These are phyloP conservation scores for Zizania latifolia DNA, from an alignment of 176 grass and related monocot species.

Conservation along the genomic window DNA sequence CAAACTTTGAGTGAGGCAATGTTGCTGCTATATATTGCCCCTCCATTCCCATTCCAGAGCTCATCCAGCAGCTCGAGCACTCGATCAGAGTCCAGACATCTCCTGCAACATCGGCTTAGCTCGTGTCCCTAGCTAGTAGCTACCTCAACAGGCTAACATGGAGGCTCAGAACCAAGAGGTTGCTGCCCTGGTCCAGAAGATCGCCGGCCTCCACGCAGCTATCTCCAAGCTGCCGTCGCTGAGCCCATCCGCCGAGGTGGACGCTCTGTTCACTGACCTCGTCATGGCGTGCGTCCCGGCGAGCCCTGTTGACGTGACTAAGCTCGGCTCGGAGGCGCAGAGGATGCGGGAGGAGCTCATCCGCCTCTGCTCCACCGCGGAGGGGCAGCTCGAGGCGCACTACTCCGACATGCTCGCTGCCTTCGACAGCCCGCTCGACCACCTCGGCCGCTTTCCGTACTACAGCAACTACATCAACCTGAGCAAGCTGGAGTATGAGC, in stretches of 20 bases:
- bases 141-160: conserved; percentile 7
- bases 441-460: conserved; percentile 62
- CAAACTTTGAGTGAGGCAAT: neutral
- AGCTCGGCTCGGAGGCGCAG: conserved; percentile 35
- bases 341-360: conserved; percentile 46
- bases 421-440: conserved; percentile 66
- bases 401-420: conserved; percentile 56
- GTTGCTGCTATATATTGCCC: neutral
- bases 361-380: too few species aligned
- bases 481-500: conserved; percentile 57
- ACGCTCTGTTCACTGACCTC: conserved; percentile 66
- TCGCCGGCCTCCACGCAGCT: too few species aligned
- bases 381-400: conserved; percentile 63
- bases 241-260: conserved; percentile 45
- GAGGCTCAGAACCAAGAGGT: conserved; percentile 33
- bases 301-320: conserved; percentile 50
- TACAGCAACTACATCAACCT: conserved; percentile 76
- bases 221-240: too few species aligned
- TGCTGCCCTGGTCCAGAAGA: conserved; percentile 40
- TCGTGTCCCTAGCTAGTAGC: neutral
- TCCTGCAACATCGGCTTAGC: too few species aligned
- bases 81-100: too few species aligned
- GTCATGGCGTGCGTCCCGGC: conserved; percentile 61
- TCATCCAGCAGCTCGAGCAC: neutral
- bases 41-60: neutral